Conservation (phyloP, 2,329 filamentous ascomycete genomes). For the Aureobasidium sp. region DNA sequence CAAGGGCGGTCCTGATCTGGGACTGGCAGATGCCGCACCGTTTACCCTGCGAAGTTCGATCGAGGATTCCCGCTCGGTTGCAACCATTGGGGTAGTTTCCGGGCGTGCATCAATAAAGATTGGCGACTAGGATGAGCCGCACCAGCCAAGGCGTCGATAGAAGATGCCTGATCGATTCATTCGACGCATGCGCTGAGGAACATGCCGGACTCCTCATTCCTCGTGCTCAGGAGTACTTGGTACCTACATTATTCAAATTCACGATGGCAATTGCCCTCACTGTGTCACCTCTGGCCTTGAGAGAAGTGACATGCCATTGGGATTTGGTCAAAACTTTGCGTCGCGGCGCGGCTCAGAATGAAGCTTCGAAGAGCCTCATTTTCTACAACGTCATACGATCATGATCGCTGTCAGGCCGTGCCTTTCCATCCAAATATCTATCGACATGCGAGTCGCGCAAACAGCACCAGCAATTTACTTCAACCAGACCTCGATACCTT, state of each 20-base stretch:
- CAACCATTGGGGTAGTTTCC: conserved; percentile 5
- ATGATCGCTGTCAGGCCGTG: neutral
- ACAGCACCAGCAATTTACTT: neutral
- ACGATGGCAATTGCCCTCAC: neutral
- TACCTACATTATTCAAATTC: neutral
- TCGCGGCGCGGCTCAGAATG: neutral
- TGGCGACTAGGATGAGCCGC: neutral
- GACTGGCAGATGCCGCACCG: neutral
- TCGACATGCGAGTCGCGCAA: neutral
- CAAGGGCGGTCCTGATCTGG: neutral
- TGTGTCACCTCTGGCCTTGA: neutral
- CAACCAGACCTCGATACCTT: neutral
- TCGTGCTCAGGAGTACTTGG: too few relatives aligned
- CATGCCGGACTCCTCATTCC: too few relatives aligned
- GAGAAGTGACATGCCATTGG: neutral
- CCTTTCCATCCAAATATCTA: neutral
- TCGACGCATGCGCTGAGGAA: neutral
- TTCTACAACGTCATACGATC: neutral
- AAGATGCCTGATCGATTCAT: neutral
- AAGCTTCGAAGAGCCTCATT: neutral
- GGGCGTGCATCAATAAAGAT: neutral
- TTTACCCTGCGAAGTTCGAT: neutral
- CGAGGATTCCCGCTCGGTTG: conserved; percentile 2
- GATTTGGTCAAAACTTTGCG: neutral
- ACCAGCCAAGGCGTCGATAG: neutral